These are phyloP conservation scores for Hemileia vastatrix DNA, from an alignment of 1,284 basidiomycete genomes.

Conservation along the genomic window DNA sequence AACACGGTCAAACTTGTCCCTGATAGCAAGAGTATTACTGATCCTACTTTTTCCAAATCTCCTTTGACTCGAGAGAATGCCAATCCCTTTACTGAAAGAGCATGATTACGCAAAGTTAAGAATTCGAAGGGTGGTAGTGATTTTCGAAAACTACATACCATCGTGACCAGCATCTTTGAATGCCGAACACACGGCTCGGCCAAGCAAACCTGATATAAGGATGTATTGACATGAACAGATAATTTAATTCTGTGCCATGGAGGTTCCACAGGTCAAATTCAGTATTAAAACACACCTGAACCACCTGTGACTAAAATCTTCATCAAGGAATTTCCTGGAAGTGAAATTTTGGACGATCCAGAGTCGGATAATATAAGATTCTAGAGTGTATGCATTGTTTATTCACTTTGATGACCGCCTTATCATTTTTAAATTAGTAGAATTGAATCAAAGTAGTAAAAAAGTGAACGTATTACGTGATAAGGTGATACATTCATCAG, in stretches of 20 bases:
- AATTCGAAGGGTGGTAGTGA: background rate
- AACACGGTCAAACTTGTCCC: constrained; percentile 51
- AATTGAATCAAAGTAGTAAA: too few relatives aligned
- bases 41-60: constrained; percentile 47
- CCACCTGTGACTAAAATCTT: constrained; percentile 3
- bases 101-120: background rate
- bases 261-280: background rate
- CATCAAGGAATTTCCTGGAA: background rate
- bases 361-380: too few relatives aligned
- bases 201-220: background rate
- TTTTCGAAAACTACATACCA: background rate
- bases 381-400: too few relatives aligned
- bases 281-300: constrained; percentile 2
- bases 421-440: too few relatives aligned
- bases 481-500: too few relatives aligned
- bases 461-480: too few relatives aligned
- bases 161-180: background rate
- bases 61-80: constrained; percentile 55
- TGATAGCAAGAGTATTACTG: background rate
- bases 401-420: too few relatives aligned
- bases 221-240: background rate
- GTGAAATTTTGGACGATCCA: too few relatives aligned
- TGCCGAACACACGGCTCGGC: background rate
- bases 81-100: constrained; percentile 51
- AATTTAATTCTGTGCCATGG: background rate